A percentile compares a stretch with the other conserved stretches of the same genome.
These are phyloP conservation scores for Hanseniaspora pseudoguilliermondii DNA, from an alignment of 805 yeast genomes.

Conservation along the genomic window DNA sequence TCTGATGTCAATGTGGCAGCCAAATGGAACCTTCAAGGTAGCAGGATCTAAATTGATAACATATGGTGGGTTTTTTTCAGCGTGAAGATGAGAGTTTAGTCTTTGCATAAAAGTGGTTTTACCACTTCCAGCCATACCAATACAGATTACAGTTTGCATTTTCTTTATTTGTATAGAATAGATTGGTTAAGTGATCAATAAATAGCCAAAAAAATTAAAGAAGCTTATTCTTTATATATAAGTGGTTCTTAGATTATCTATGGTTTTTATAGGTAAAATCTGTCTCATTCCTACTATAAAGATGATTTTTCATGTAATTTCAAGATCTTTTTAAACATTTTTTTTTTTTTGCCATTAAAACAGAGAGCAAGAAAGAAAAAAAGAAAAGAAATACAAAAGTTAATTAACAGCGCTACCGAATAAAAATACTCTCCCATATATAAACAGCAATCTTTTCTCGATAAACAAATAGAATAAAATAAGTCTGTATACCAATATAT, in stretches of 20 bases:
- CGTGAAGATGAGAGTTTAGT: slow-evolving; percentile 74
- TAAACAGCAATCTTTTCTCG: too few relatives aligned
- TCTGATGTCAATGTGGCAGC: slow-evolving; percentile 87
- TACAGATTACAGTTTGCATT: slow-evolving; percentile 35
- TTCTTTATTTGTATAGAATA: not conserved
- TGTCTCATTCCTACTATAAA: too few relatives aligned
- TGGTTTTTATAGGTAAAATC: too few relatives aligned
- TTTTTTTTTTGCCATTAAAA: not conserved
- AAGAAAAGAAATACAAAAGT: not conserved
- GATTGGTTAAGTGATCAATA: not conserved
- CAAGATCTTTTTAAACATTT: not conserved
- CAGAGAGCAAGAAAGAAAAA: not conserved
- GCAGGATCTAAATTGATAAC: slow-evolving; percentile 95
- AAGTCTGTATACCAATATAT: not conserved
- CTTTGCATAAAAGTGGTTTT: slow-evolving; percentile 97
- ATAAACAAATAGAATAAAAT: not conserved
- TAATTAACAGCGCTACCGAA: too few relatives aligned
- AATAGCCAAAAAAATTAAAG: too few relatives aligned
- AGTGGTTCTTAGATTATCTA: too few relatives aligned
- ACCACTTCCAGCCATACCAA: slow-evolving; percentile 73
- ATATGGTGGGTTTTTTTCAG: slow-evolving; percentile 65
- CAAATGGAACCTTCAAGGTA: slow-evolving; percentile 83
- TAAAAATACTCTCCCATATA: too few relatives aligned
- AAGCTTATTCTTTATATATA: too few relatives aligned
- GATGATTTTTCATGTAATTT: not conserved